Conservation (phyloP, 257 asterid species). For the Nicotiana tabacum region DNA sequence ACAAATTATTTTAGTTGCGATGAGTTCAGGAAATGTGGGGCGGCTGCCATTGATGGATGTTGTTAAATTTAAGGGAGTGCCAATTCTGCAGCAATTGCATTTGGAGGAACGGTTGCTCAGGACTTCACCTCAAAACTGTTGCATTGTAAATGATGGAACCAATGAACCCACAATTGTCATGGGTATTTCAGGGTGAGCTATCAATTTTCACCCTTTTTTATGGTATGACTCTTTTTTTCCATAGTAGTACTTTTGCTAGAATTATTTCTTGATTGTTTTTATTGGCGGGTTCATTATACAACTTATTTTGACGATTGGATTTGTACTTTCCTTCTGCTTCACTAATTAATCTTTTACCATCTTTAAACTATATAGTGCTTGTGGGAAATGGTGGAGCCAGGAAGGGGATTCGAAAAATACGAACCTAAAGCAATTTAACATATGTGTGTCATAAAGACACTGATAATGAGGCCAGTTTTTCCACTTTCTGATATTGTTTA, state of each 20-base stretch:
- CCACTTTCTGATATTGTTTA: not conserved
- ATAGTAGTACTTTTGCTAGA: not conserved
- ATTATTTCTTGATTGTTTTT: not conserved
- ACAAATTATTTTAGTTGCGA: slow-evolving; percentile 3
- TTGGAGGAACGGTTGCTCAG: slow-evolving; percentile 79
- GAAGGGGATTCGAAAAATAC: too few relatives aligned
- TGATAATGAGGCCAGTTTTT: not conserved
- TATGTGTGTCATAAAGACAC: not conserved
- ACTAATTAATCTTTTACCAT: too few relatives aligned
- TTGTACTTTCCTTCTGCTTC: too few relatives aligned
- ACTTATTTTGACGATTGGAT: too few relatives aligned
- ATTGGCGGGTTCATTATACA: not conserved
- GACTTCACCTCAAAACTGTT: slow-evolving; percentile 72
- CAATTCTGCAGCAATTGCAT: slow-evolving; percentile 75
- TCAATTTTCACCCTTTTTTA: not conserved
- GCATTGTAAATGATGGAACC: slow-evolving; percentile 86
- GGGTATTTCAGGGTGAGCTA: slow-evolving; percentile 88
- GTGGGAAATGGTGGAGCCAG: too few relatives aligned
- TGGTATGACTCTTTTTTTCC: not conserved
- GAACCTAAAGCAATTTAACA: too few relatives aligned
- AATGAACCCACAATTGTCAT: slow-evolving; percentile 63
- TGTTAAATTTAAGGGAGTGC: slow-evolving; percentile 47
- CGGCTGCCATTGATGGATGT: slow-evolving; percentile 57
- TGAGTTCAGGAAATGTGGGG: slow-evolving; percentile 29
- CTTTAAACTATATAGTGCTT: too few relatives aligned